phyloP scores from a whole-genome alignment of 495 filamentous ascomycete species.

The Neurospora sp. region DNA sequence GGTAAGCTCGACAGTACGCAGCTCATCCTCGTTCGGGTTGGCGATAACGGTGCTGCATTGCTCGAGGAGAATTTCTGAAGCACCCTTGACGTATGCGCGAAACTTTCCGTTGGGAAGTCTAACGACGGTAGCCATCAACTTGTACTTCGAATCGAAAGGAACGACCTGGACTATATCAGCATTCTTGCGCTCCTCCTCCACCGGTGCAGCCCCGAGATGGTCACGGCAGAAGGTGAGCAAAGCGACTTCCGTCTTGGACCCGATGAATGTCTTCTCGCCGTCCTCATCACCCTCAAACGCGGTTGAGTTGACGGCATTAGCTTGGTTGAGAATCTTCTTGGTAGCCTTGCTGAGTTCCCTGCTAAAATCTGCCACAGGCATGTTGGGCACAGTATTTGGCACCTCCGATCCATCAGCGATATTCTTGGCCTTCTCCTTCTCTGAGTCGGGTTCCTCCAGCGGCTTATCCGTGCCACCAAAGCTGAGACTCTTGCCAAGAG shows the following conservation, averaged over 20 bases:
- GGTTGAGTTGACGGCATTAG: constrained; percentile 78
- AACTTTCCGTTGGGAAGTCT: constrained; percentile 53
- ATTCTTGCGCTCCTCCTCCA: constrained; percentile 62
- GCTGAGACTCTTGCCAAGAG: constrained; percentile 55
- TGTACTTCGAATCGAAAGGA: constrained; percentile 77
- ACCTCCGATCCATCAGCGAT: neutral
- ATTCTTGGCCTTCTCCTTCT: constrained; percentile 2
- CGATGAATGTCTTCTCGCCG: constrained; percentile 65
- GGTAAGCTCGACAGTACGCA: constrained; percentile 45
- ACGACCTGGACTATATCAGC: constrained; percentile 62
- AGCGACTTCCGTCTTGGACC: constrained; percentile 86
- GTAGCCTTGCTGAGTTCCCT: constrained; percentile 44
- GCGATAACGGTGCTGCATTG: constrained; percentile 59
- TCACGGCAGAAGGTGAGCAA: constrained; percentile 65
- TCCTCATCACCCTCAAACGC: constrained; percentile 78
- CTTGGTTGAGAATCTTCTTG: constrained; percentile 58
- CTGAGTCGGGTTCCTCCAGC: constrained; percentile 11
- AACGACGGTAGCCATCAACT: constrained; percentile 77
- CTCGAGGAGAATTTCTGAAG: constrained; percentile 70
- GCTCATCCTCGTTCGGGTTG: constrained; percentile 49
- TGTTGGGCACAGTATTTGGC: constrained; percentile 20
- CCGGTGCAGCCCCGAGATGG: constrained; percentile 58
- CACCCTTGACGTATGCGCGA: constrained; percentile 74
- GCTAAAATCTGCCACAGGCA: constrained; percentile 19
- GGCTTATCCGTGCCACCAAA: constrained; percentile 44